These are phyloP conservation scores for Atalantia buxifolia DNA, from an alignment of 345 rosid species.

Conservation along the genomic window DNA sequence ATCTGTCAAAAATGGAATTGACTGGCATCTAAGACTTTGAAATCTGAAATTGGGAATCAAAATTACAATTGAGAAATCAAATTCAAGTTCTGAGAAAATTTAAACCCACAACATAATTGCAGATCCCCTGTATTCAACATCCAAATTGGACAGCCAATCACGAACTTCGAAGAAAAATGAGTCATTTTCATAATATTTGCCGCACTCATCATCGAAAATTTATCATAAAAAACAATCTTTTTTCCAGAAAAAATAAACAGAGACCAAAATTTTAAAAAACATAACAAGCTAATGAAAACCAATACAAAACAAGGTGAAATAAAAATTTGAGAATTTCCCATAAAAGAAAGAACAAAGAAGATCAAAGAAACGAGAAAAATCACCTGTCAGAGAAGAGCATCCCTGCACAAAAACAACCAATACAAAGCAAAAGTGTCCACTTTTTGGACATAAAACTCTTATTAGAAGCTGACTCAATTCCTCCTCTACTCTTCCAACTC, in stretches of 20 bases:
- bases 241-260: conserved; percentile 7
- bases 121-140: not conserved
- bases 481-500: conserved; percentile 63
- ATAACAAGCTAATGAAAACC: not conserved
- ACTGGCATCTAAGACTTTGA: not conserved
- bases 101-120: conserved; percentile 1
- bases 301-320: not conserved
- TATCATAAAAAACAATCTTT: not conserved
- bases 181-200: not conserved
- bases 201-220: not conserved
- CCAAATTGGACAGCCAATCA: not conserved
- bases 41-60: not conserved
- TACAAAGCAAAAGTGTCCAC: conserved; percentile 79
- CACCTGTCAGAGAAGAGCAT: conserved; percentile 83
- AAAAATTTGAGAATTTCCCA: not conserved
- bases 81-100: not conserved
- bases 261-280: conserved; percentile 3
- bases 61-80: not conserved
- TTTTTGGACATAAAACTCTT: conserved; percentile 62
- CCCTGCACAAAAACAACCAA: conserved; percentile 92
- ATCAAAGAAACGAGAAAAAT: conserved; percentile 9
- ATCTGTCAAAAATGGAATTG: not conserved
- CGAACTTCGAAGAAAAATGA: not conserved
- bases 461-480: conserved; percentile 35
- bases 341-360: not conserved